Percentiles rank a stretch among this genome's conserved stretches.
These are phyloP conservation scores for Pseudogymnoascus sp. DNA, from an alignment of 2,329 filamentous ascomycete genomes.

Conservation along the genomic window DNA sequence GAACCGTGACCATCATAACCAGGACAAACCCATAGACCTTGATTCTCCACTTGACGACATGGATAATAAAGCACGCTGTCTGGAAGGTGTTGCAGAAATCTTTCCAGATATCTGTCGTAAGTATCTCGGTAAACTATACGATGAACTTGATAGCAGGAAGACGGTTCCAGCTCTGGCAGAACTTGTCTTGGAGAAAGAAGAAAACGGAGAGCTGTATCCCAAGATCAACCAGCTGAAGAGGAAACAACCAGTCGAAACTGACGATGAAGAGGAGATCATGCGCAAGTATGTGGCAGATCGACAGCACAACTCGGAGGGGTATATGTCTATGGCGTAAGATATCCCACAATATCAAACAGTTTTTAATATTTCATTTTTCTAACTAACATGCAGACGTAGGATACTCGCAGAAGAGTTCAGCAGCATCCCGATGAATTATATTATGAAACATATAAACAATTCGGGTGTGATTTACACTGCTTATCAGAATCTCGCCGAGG, in stretches of 20 bases:
- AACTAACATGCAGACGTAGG: conserved; percentile 13
- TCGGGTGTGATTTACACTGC: conserved; percentile 21
- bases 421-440: conserved; percentile 25
- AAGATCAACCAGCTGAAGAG: conserved; percentile 33
- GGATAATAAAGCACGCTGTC: conserved; percentile 21
- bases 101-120: conserved; percentile 40
- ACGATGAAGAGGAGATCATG: conserved; percentile 30
- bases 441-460: background rate
- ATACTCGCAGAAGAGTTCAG: conserved; percentile 30
- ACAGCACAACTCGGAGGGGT: background rate
- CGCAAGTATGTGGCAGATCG: conserved; percentile 16
- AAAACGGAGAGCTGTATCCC: conserved; percentile 34
- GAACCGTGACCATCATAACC: background rate
- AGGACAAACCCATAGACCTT: conserved; percentile 9
- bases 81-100: conserved; percentile 32
- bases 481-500: conserved; percentile 29
- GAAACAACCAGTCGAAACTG: conserved; percentile 29
- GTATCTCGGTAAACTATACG: conserved; percentile 33
- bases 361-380: background rate
- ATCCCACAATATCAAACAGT: background rate
- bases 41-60: conserved; percentile 8
- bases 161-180: conserved; percentile 18
- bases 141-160: conserved; percentile 12
- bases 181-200: conserved; percentile 35
- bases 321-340: background rate